A percentile compares a stretch with the other conserved stretches of the same genome.
Evolutionary conservation across 352 stramenopile species (phyloP).

Genomic region (Phytopythium aichiense): DNA sequence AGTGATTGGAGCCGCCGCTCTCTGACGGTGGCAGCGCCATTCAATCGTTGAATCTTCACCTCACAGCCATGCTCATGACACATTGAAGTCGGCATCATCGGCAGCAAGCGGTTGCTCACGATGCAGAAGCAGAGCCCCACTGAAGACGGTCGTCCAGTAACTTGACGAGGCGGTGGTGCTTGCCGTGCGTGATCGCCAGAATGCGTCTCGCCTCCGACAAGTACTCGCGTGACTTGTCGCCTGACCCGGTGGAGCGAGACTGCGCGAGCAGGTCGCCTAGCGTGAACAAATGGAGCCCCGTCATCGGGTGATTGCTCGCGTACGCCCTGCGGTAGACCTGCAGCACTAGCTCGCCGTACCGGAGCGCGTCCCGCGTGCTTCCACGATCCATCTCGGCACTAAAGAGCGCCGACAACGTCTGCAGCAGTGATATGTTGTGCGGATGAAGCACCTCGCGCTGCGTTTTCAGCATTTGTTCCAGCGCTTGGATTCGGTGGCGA

Average conservation of each 20-base stretch:
- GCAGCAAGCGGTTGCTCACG: not conserved
- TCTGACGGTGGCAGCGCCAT: too few relatives aligned
- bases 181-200: constrained; percentile 52
- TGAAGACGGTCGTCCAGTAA: constrained; percentile 32
- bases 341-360: constrained; percentile 42
- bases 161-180: constrained; percentile 35
- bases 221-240: constrained; percentile 18
- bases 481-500: constrained; percentile 16
- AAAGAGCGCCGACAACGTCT: constrained; percentile 48
- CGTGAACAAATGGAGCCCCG: constrained; percentile 60
- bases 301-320: constrained; percentile 51
- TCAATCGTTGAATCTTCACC: too few relatives aligned
- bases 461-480: constrained; percentile 19
- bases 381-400: constrained; percentile 46
- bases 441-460: constrained; percentile 29
- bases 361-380: constrained; percentile 22
- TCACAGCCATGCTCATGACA: too few relatives aligned
- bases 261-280: constrained; percentile 48
- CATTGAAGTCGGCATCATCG: too few relatives aligned
- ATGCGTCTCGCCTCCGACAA: constrained; percentile 36
- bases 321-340: constrained; percentile 62
- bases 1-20: too few relatives aligned
- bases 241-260: constrained; percentile 10
- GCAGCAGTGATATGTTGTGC: constrained; percentile 42
- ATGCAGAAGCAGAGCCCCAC: not conserved